Base-by-base conservation (phyloP, 768 basidiomycete genomes). In the Rhizopogon salebrosus region DNA sequence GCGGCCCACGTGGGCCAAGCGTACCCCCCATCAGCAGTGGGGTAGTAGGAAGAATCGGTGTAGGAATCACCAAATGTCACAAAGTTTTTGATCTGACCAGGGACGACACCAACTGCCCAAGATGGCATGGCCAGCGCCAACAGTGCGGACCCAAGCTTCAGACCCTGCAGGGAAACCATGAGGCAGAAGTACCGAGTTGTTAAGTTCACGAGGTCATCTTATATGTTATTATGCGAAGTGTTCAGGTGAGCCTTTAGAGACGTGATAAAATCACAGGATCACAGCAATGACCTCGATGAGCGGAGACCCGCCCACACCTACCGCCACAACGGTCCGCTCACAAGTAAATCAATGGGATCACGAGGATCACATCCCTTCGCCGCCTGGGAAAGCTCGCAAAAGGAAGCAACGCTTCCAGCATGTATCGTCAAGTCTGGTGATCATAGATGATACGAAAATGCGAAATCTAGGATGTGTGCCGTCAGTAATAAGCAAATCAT, bases 41-140 rank as follows among this genome's bases (percentile, higher is more conserved):
- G 54, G 36, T 65, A 65, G 45, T 60, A 64, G 7, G 74, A 76
- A 2, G 79, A 63, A 54, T 86, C 84, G 0, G 82, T 82, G 59
- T 83, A 85, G 46, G 78, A 80, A 65, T 86, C 84, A 3, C 85
- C 84, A 52, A 87, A 87, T 0, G 83, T 84, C 49, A 83, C 84
- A 13, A 86, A 72, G 53, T 79, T 77, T 62, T 80, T 81, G 53
- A 87, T 83, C 55, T 82, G 80, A 6, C 70, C 70, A 0, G 71
- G 67, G 22, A 57, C 53, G 3, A 75, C 60, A 10, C 67, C 72
- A 11, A 48, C 27, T 6, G 54, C 54, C 36, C 52, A 24, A 13
- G 55, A 52, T 2, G 54, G 46, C 7, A 41, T 23, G 18, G 46
- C 37, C 20, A 65, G 34, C 4, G 58, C 49, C 48, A 64, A 31